Evolutionary conservation across 139 green algal genomes (phyloP).

Genomic region (Coccomyxa sp.): DNA sequence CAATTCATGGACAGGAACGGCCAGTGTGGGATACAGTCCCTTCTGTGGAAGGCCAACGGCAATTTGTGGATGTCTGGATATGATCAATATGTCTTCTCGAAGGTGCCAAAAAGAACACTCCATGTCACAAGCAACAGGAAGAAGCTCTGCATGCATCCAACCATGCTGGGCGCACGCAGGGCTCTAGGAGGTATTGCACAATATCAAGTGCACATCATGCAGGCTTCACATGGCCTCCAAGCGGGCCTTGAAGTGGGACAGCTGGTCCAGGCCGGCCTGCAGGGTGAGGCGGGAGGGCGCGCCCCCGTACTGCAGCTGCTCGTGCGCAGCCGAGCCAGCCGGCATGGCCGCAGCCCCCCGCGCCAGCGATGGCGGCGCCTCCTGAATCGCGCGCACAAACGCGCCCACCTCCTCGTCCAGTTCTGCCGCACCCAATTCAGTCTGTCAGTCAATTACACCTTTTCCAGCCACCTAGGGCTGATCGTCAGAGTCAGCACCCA

Average conservation of each 20-base stretch:
- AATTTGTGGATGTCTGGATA: too few species aligned
- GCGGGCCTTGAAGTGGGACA: not conserved
- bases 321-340: too few species aligned
- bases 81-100: too few species aligned
- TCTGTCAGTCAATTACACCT: not conserved
- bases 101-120: too few species aligned
- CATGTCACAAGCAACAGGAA: too few species aligned
- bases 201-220: too few species aligned
- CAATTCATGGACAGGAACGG: too few species aligned
- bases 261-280: not conserved
- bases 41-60: too few species aligned
- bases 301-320: not conserved
- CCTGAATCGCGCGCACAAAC: constrained; percentile 30
- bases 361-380: constrained; percentile 8
- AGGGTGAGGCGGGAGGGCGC: not conserved
- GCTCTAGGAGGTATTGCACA: too few species aligned
- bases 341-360: not conserved
- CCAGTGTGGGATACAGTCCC: too few species aligned
- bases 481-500: not conserved
- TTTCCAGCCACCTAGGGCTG: not conserved
- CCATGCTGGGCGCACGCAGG: too few species aligned
- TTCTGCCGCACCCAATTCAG: not conserved
- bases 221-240: not conserved
- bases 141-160: too few species aligned
- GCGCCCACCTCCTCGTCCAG: constrained; percentile 7